Evolutionary conservation across 2,329 filamentous ascomycete genomes (phyloP), one percentile per base, ranked within the genome.

Genomic region (Penicillium sp.): DNA sequence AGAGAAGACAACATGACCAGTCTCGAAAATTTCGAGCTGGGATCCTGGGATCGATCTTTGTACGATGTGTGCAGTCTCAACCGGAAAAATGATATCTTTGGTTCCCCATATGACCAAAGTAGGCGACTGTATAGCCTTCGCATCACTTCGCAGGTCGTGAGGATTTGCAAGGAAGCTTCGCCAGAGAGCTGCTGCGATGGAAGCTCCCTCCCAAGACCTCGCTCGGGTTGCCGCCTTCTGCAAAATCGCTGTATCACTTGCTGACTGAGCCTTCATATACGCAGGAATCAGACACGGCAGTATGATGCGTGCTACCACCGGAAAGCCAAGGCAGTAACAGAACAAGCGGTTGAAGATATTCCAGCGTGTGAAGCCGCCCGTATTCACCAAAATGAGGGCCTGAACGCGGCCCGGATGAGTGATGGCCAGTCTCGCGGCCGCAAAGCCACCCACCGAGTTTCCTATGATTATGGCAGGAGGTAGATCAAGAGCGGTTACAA

Each of bases 401-500:
- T 43, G 40, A 13, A 43, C 19, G 7, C 19, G 40, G 52, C 37
- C 2, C 22, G 40, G 40, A n/a, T 43, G 40, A 1, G 40, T 43
- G 40, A 55, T 6, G 36, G 58, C 9, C 37, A 56, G 18, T 56
- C 55, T 14, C 35, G 58, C 11, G 47, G 54, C 18, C 41, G 58
- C 22, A 53, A 55, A 4, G 41, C 46, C 22, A 49, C 54, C 7
- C 33, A 35, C 24, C 19, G 59, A 5, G 55, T 61, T 14, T 46
- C 56, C 7, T 47, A 59, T 37, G 44, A 56, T 10, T 52, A 56
- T 24, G 31, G 59, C 19, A 40, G 59, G 35, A 41, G 46, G 6
- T 56, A 61, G 40, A 61, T 61, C 27, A 39, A 53, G 7, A 37
- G 27, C 27, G 53, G 59, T 56, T 46, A 59, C 37, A 49, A 44